phyloP scores from a whole-genome alignment of 495 filamentous ascomycete genomes.

The Xylaria castorea region DNA sequence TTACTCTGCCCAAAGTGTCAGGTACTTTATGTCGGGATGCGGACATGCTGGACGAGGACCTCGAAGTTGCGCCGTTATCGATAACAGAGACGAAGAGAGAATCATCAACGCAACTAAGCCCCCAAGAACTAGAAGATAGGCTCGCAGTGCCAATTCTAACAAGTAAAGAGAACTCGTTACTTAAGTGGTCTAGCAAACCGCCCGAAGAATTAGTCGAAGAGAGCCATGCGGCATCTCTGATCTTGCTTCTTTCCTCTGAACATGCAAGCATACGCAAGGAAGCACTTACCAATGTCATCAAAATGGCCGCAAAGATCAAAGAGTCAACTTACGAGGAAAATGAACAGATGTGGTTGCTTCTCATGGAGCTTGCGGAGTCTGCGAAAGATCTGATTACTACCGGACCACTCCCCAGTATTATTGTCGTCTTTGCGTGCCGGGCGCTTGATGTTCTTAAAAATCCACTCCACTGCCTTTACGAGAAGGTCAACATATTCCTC shows the following conservation, averaged over 20 bases:
- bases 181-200: constrained; percentile 76
- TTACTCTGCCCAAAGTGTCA: constrained; percentile 25
- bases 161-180: constrained; percentile 63
- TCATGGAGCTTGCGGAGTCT: constrained; percentile 80
- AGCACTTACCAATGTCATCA: constrained; percentile 70
- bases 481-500: constrained; percentile 85
- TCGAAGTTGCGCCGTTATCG: background rate
- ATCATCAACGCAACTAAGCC: constrained; percentile 23
- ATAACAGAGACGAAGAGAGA: background rate
- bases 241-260: constrained; percentile 76
- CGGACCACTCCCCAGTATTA: constrained; percentile 71
- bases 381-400: constrained; percentile 60
- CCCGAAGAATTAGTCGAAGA: constrained; percentile 76
- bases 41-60: constrained; percentile 3
- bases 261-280: constrained; percentile 76
- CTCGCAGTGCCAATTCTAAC: constrained; percentile 44
- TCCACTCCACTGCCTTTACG: constrained; percentile 83
- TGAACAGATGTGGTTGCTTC: constrained; percentile 74
- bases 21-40: constrained; percentile 1
- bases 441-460: constrained; percentile 72
- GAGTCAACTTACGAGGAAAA: constrained; percentile 76
- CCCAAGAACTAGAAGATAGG: constrained; percentile 41
- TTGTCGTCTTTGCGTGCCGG: constrained; percentile 74
- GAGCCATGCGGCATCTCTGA: constrained; percentile 67
- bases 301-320: constrained; percentile 70